Base-by-base conservation (phyloP, 2,329 filamentous ascomycete species). In the Harringtonia lauricola region DNA sequence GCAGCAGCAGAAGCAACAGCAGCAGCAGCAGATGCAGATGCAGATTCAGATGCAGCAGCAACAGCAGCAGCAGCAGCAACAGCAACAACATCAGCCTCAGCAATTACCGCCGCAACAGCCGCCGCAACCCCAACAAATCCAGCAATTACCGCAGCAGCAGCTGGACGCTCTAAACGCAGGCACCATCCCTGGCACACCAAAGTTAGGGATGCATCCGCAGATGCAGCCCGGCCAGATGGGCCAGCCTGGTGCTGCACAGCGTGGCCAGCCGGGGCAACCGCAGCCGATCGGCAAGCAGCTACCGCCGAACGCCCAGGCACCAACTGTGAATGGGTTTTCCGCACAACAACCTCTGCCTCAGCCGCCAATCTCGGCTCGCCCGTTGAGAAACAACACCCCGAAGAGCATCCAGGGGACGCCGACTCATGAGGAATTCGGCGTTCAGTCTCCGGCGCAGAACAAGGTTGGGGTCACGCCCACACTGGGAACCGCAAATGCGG, bases 331-430 rank as follows among this genome's bases (percentile, higher is more conserved):
- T 54, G 72, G 72, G 1, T 74, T 72, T 48, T 59, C 69, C 2
- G 62, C 65, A 0, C 60, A 63, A 6, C 65, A 66, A 21, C 64
- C 64, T 18, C 59, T 67, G 42, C 62, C 64, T 35, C 64, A 61
- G 39, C 57, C 66, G 57, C 54, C 36, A 4, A 22, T 64, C 59
- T 43, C 64, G 43, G 45, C 62, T 49, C 59, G 65, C 31, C 65
- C 79, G 59, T 56, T 64, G 12, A 68, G 65, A 47, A 73, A 66
- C 53, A 77, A 63, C 52, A 43, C 80, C 18, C 70, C 75, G 1
- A 64, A 72, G 52, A 71, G 63, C 36, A 61, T 72, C 5, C 74
- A 79, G 28, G 54, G 64, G 1, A 63, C 64, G 0, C 62, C 64
- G 3, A 57, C 57, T 2, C 60, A 58, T 8, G 56, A 59, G 4